A percentile compares a stretch with the other conserved stretches of the same genome.
Evolutionary conservation across 208 protist species (phyloP).

Genomic region (Leptomonas seymouri): DNA sequence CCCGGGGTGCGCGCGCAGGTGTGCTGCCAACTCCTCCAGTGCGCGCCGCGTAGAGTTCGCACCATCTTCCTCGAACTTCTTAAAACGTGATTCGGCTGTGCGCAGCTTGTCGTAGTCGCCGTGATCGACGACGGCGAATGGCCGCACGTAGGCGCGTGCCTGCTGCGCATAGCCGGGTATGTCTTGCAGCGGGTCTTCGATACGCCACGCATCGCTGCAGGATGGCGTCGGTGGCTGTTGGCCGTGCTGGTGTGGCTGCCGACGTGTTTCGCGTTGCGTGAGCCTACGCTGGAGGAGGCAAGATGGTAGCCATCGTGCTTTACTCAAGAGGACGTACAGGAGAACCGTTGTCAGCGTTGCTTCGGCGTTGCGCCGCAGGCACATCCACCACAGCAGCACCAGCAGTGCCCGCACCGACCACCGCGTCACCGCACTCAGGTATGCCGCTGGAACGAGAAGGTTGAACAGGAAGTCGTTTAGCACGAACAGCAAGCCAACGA

Average conservation of each 20-base stretch:
- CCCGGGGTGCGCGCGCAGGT: conserved; percentile 46
- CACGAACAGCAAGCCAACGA: conserved; percentile 10
- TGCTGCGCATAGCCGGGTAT: conserved; percentile 20
- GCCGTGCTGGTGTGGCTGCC: neutral
- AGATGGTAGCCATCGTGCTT: neutral
- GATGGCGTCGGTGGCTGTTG: neutral
- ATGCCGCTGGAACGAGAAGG: conserved; percentile 33
- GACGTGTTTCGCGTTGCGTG: neutral
- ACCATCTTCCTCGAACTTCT: conserved; percentile 56
- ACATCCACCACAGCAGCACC: conserved; percentile 17
- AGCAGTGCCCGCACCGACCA: conserved; percentile 34
- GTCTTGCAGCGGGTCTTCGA: conserved; percentile 17
- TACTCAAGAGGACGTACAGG: neutral
- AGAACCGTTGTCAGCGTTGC: conserved; percentile 32
- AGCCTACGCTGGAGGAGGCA: too few species aligned
- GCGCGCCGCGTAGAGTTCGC: conserved; percentile 55
- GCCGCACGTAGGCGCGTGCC: conserved; percentile 22
- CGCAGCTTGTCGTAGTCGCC: conserved; percentile 1
- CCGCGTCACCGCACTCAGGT: conserved; percentile 32
- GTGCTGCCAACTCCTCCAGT: conserved; percentile 55
- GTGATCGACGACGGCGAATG: conserved; percentile 11
- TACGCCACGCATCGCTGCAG: neutral
- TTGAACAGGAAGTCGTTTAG: conserved; percentile 32
- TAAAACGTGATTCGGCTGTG: conserved; percentile 26
- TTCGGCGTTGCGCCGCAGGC: conserved; percentile 44